Evolutionary conservation across 768 basidiomycete genomes (phyloP), one percentile per base, ranked within the genome.

Genomic region (Calocybe cyanea): DNA sequence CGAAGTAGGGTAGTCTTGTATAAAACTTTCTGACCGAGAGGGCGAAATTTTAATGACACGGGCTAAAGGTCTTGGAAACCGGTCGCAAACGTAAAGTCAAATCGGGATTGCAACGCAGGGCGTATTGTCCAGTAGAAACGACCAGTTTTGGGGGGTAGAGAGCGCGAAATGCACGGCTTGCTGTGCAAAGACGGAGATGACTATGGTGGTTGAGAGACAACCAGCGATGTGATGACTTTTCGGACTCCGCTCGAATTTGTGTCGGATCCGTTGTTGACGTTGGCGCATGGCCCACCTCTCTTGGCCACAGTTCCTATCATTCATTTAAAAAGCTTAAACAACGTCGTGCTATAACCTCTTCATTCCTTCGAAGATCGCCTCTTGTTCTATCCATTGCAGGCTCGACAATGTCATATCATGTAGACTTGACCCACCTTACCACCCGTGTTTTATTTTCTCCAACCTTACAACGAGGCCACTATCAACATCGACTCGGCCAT

Each of bases 141-240:
- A 34, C 53, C 54, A 58, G 54, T 59, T 50, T 54, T 53, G 53
- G 30, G 36, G 25, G 54, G 55, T 46, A 53, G 51, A 56, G 53
- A 61, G 54, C 53, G 53, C 49, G 53, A 59, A n/a, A 51, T 55
- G 45, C 52, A 58, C 52, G 48, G 57, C 61, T 53, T 55, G 56
- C 54, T 55, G 15, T 56, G 59, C 57, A 43, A 56, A 50, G 50
- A 57, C 47, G 54, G 62, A 54, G 53, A 47, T 59, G 55, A 58
- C 62, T 66, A 59, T 72, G 70, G 69, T 66, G 67, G 71, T 72
- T 68, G 63, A 54, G 58, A 66, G 63, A 67, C 70, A 72, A 72
- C 72, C 70, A 71, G 68, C 69, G 62, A 69, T 69, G 63, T 53
- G 52, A 54, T 49, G 53, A 50, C 9, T 43, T 64, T 68, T 71